Evolutionary conservation across 2,329 filamentous ascomycete species (phyloP).

Genomic region (Fusarium albosuccineum): DNA sequence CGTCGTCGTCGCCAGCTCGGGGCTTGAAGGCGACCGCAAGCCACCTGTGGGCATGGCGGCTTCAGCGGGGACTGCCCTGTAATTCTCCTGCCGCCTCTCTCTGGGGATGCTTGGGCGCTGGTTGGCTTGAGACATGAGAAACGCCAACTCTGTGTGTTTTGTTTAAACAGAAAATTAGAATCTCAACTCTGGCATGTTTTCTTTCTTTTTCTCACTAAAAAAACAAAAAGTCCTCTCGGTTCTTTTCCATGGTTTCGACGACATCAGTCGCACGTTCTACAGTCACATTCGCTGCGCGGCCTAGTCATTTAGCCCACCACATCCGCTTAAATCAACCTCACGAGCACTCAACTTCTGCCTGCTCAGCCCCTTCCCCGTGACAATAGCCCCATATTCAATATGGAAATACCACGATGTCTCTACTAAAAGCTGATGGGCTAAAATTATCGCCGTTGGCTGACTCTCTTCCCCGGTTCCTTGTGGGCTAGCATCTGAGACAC

Average conservation of each 20-base stretch:
- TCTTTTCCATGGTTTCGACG: background rate
- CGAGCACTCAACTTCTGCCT: conserved; percentile 29
- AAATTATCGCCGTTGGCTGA: conserved; percentile 25
- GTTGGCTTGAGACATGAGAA: conserved; percentile 35
- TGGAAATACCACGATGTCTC: conserved; percentile 10
- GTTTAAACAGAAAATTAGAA: conserved; percentile 4
- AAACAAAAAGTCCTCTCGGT: background rate
- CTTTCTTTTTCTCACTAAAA: background rate
- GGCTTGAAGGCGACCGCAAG: conserved; percentile 14
- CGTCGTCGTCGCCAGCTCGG: conserved; percentile 2
- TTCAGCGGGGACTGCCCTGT: conserved; percentile 13
- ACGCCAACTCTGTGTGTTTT: background rate
- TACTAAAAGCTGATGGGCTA: conserved; percentile 19
- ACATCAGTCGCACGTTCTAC: background rate
- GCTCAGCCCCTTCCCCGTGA: conserved; percentile 31
- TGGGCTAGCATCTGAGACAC: conserved; percentile 38
- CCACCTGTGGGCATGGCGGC: conserved; percentile 36
- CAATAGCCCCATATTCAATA: conserved; percentile 13
- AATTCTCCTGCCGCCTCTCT: conserved; percentile 30
- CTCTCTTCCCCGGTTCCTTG: conserved; percentile 11
- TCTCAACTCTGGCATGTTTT: background rate
- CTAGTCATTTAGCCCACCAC: conserved; percentile 1
- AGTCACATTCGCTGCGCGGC: conserved; percentile 18
- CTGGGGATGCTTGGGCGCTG: conserved; percentile 13
- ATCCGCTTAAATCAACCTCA: conserved; percentile 14